A percentile compares a stretch with the other conserved stretches of the same genome.
Conservation (phyloP, 768 basidiomycete genomes). For the Polyporus arcularius region DNA sequence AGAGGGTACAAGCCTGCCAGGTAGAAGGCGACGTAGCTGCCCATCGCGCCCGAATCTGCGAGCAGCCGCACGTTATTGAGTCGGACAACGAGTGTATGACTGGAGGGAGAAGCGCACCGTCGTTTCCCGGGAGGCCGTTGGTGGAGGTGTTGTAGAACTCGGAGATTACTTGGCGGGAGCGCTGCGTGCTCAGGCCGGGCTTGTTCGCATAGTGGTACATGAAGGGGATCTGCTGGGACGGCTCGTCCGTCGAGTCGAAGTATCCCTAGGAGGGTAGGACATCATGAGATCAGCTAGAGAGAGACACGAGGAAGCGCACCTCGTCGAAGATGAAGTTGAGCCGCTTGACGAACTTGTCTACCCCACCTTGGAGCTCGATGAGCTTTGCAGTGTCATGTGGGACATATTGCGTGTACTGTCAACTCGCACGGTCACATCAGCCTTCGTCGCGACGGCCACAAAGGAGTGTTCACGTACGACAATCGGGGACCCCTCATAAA, state of each 20-base stretch:
- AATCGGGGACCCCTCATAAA: constrained; percentile 66
- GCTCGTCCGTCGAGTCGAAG: constrained; percentile 55
- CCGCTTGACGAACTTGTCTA: constrained; percentile 51
- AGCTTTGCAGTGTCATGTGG: constrained; percentile 66
- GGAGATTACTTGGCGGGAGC: constrained; percentile 54
- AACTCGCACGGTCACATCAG: neutral
- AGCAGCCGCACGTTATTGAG: too few relatives aligned
- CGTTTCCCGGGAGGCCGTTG: constrained; percentile 64
- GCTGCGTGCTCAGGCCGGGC: constrained; percentile 59
- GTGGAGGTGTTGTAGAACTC: constrained; percentile 56
- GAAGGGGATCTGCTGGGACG: constrained; percentile 67
- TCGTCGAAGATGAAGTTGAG: constrained; percentile 60
- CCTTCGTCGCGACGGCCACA: too few relatives aligned
- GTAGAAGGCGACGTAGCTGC: constrained; percentile 58
- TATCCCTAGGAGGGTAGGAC: neutral
- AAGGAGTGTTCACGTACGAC: constrained; percentile 36
- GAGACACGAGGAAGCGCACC: constrained; percentile 24
- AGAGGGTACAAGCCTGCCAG: constrained; percentile 63
- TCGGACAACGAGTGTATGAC: neutral
- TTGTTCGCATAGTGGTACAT: constrained; percentile 71
- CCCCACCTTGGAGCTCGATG: constrained; percentile 61
- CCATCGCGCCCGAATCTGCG: constrained; percentile 56
- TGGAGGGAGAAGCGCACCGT: constrained; percentile 41
- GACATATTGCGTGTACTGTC: constrained; percentile 44
- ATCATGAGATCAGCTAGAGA: neutral